phyloP scores from a whole-genome alignment of 2,329 filamentous ascomycete genomes.

The Arthrobotrys iridis region DNA sequence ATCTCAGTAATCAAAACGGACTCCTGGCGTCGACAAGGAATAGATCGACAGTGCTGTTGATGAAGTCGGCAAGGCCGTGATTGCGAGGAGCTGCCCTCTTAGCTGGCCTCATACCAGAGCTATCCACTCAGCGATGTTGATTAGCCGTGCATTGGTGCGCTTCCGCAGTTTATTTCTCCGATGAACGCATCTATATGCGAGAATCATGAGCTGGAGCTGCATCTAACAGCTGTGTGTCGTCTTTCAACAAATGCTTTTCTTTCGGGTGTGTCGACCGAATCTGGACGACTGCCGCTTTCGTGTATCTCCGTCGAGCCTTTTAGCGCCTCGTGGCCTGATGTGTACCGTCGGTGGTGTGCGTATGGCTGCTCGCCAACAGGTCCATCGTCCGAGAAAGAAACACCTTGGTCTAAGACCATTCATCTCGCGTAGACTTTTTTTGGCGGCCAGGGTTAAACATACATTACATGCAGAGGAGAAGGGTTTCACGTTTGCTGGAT shows the following conservation, averaged over 20 bases:
- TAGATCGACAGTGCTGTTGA: constrained; percentile 22
- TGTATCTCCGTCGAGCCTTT: constrained; percentile 24
- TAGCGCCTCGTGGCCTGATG: constrained; percentile 27
- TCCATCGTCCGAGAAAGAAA: constrained; percentile 15
- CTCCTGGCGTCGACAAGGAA: constrained; percentile 17
- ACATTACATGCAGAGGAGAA: constrained; percentile 36
- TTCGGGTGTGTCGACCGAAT: constrained; percentile 46
- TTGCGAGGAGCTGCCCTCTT: constrained; percentile 29
- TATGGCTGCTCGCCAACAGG: constrained; percentile 12
- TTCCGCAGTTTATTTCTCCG: constrained; percentile 33
- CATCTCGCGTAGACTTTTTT: constrained; percentile 44
- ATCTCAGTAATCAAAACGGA: constrained; percentile 5
- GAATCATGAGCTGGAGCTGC: constrained; percentile 20
- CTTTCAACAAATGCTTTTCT: constrained; percentile 6
- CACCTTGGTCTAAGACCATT: constrained; percentile 23
- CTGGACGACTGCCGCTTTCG: constrained; percentile 38
- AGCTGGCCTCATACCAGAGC: not conserved
- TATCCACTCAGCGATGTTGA: constrained; percentile 3
- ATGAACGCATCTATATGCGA: constrained; percentile 11
- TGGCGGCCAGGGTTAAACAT: constrained; percentile 25
- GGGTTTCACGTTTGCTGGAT: constrained; percentile 23
- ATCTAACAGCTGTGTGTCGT: not conserved
- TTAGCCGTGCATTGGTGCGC: constrained; percentile 9
- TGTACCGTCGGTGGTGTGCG: constrained; percentile 22
- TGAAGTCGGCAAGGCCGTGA: constrained; percentile 38